phyloP scores from a whole-genome alignment of 768 basidiomycete genomes.

The Leccinum disarticulatum region DNA sequence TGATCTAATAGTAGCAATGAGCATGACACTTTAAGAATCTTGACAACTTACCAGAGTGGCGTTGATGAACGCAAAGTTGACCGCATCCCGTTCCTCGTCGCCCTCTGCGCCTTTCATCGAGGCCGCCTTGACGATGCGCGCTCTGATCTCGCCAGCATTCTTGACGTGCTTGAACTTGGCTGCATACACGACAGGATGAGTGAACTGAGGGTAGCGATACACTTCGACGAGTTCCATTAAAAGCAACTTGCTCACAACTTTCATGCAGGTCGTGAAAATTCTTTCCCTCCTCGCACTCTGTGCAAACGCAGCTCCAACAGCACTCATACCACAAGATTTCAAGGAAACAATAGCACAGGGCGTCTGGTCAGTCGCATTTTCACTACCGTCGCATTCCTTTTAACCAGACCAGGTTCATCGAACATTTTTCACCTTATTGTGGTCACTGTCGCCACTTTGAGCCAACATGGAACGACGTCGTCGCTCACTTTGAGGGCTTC shows the following conservation, averaged over 20 bases:
- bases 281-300: constrained; percentile 31
- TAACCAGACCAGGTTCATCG: constrained; percentile 56
- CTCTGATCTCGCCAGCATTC: constrained; percentile 60
- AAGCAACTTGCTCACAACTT: neutral
- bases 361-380: constrained; percentile 48
- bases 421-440: constrained; percentile 88
- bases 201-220: constrained; percentile 55
- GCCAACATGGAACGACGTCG: constrained; percentile 79
- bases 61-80: constrained; percentile 92
- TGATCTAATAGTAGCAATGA: constrained; percentile 55
- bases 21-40: neutral
- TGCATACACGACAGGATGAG: constrained; percentile 47
- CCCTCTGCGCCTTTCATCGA: constrained; percentile 58
- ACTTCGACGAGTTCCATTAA: constrained; percentile 48
- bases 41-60: constrained; percentile 62
- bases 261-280: constrained; percentile 8
- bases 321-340: constrained; percentile 63
- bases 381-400: neutral
- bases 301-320: constrained; percentile 36
- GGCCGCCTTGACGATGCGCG: constrained; percentile 71
- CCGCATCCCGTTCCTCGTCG: constrained; percentile 65
- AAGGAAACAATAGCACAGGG: constrained; percentile 49
- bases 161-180: constrained; percentile 67
- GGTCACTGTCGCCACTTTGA: constrained; percentile 75
- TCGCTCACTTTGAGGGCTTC: constrained; percentile 47